These are phyloP conservation scores for Tetragonia tetragonoides DNA, from an alignment of 148 eudicot species.

Conservation along the genomic window DNA sequence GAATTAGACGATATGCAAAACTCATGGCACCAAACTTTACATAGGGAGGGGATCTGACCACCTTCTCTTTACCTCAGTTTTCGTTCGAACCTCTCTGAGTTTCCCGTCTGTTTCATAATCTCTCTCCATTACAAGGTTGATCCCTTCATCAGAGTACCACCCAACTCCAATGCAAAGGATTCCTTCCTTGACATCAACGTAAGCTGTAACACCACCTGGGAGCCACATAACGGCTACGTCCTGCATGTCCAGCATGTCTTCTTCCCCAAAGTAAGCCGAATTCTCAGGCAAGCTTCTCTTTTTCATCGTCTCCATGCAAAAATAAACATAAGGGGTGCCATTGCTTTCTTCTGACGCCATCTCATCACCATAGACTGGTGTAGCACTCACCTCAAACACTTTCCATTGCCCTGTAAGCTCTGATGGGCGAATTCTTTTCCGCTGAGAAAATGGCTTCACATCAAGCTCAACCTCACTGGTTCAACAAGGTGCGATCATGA, in stretches of 20 bases:
- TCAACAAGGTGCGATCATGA: slow-evolving; percentile 6
- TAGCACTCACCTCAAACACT: slow-evolving; percentile 93
- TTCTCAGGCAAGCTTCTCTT: slow-evolving; percentile 78
- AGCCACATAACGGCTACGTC: slow-evolving; percentile 89
- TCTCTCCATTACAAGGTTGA: slow-evolving; percentile 96
- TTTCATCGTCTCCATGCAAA: slow-evolving; percentile 84
- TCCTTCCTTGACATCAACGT: slow-evolving; percentile 92
- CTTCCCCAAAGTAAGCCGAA: slow-evolving; percentile 72
- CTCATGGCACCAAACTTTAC: slow-evolving; percentile 26
- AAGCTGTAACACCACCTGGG: slow-evolving; percentile 89
- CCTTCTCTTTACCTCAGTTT: slow-evolving; percentile 87
- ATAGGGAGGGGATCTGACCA: slow-evolving; percentile 58
- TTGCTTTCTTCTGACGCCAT: slow-evolving; percentile 35
- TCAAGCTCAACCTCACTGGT: slow-evolving; percentile 72
- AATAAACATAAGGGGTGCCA: slow-evolving; percentile 66
- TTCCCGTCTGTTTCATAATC: slow-evolving; percentile 93
- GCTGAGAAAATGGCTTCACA: slow-evolving; percentile 85
- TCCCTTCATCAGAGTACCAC: slow-evolving; percentile 97
- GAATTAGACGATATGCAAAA: slow-evolving; percentile 14
- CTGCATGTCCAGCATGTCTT: slow-evolving; percentile 82
- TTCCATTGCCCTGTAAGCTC: slow-evolving; percentile 89
- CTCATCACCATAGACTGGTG: slow-evolving; percentile 81
- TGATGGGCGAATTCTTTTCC: slow-evolving; percentile 70
- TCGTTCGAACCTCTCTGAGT: slow-evolving; percentile 74
- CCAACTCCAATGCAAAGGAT: slow-evolving; percentile 88